Conservation (phyloP, 1,284 basidiomycete species). For the Paramarasmius palmivorus region DNA sequence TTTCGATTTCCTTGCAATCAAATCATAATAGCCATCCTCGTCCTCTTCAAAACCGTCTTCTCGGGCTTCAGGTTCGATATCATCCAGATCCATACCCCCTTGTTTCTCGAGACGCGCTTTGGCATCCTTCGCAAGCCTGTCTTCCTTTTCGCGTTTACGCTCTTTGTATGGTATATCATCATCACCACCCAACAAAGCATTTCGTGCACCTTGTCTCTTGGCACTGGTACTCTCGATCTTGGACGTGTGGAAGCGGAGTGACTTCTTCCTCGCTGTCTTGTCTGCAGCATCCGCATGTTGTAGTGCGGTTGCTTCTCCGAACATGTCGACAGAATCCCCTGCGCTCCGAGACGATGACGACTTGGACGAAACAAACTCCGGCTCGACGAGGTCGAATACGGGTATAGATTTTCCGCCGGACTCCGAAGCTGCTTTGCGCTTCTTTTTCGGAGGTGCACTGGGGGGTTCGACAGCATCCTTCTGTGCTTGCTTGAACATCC, state of each 20-base stretch:
- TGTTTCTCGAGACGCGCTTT: slow-evolving; percentile 44
- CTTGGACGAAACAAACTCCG: slow-evolving; percentile 54
- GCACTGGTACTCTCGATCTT: slow-evolving; percentile 77
- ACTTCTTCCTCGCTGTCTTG: slow-evolving; percentile 77
- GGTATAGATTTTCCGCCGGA: slow-evolving; percentile 26
- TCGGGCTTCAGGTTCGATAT: slow-evolving; percentile 47
- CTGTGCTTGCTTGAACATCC: slow-evolving; percentile 41
- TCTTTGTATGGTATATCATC: slow-evolving; percentile 87
- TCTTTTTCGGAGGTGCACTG: slow-evolving; percentile 40
- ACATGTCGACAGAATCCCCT: slow-evolving; percentile 50
- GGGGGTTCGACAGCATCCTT: slow-evolving; percentile 12
- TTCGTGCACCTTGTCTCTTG: slow-evolving; percentile 69
- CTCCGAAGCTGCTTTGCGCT: slow-evolving; percentile 34
- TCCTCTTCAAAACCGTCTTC: slow-evolving; percentile 44
- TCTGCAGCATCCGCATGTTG: slow-evolving; percentile 75
- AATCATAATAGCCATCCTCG: slow-evolving; percentile 82
- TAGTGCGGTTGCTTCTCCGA: slow-evolving; percentile 76
- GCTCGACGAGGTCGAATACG: slow-evolving; percentile 74
- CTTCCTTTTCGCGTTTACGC: slow-evolving; percentile 60
- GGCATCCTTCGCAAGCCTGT: slow-evolving; percentile 50
- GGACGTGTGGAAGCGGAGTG: slow-evolving; percentile 86
- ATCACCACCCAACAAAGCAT: slow-evolving; percentile 72
- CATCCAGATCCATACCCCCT: slow-evolving; percentile 70
- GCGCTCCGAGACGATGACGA: slow-evolving; percentile 26
- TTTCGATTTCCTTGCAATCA: slow-evolving; percentile 76